These are phyloP conservation scores for Calonectria crousiana DNA, from an alignment of 2,329 filamentous ascomycete species.

Conservation along the genomic window DNA sequence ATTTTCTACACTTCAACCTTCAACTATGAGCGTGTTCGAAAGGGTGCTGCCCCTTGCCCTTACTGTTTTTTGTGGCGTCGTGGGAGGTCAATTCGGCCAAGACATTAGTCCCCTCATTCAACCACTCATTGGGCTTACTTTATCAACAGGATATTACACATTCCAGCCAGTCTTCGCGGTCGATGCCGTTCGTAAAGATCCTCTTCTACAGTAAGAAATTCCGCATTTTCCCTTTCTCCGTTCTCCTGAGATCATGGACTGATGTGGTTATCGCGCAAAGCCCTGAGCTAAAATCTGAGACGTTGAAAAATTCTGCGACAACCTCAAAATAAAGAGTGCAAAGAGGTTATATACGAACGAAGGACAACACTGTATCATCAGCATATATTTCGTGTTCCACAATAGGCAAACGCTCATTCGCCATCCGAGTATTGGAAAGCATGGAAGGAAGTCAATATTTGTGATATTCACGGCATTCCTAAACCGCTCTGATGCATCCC, in stretches of 20 bases:
- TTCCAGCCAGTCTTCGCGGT: slow-evolving; percentile 51
- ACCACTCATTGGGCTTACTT: slow-evolving; percentile 23
- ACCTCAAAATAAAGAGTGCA: slow-evolving; percentile 20
- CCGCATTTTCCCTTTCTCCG: too few relatives aligned
- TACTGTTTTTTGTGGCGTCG: slow-evolving; percentile 52
- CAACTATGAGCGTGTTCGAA: slow-evolving; percentile 50
- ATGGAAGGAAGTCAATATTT: background rate
- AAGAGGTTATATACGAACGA: background rate
- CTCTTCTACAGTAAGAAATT: slow-evolving; percentile 28
- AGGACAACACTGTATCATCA: background rate
- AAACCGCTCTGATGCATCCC: background rate
- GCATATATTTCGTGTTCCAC: background rate
- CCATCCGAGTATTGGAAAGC: background rate
- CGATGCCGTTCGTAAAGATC: slow-evolving; percentile 28
- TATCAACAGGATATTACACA: slow-evolving; percentile 50
- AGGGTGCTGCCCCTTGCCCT: slow-evolving; percentile 51
- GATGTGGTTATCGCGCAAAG: slow-evolving; percentile 15
- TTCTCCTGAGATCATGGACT: background rate
- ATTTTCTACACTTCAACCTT: background rate
- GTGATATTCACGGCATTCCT: background rate
- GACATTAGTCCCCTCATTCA: background rate
- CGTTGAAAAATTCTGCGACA: slow-evolving; percentile 24
- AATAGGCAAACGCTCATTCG: too few relatives aligned
- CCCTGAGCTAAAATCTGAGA: slow-evolving; percentile 22
- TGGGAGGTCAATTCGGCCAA: slow-evolving; percentile 48